Conservation (phyloP, 352 stramenopile genomes). For the Phytophthora colocasiae region DNA sequence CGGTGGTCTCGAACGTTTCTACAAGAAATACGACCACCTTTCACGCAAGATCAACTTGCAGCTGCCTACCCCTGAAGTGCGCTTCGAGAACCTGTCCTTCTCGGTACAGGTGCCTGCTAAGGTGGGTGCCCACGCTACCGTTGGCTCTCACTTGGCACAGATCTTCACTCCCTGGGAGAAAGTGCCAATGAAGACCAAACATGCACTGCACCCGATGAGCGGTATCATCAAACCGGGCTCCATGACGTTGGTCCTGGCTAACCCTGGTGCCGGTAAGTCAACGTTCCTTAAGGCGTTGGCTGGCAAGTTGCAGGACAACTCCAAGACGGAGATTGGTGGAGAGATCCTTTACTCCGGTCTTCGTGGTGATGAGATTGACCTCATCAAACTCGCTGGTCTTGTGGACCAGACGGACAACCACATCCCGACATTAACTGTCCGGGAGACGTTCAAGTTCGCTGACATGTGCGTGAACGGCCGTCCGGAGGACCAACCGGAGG, state of each 20-base stretch:
- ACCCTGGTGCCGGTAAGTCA: conserved; percentile 78
- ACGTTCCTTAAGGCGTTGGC: conserved; percentile 80
- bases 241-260: conserved; percentile 71
- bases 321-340: conserved; percentile 55
- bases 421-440: conserved; percentile 34
- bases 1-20: conserved; percentile 77
- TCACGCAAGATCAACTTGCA: conserved; percentile 70
- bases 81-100: conserved; percentile 82
- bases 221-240: conserved; percentile 86
- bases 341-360: conserved; percentile 73
- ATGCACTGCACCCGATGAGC: conserved; percentile 72
- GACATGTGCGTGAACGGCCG: conserved; percentile 48
- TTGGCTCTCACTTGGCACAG: conserved; percentile 57
- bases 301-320: conserved; percentile 61
- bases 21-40: conserved; percentile 84
- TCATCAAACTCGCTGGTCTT: conserved; percentile 70
- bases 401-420: conserved; percentile 55
- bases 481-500: conserved; percentile 65
- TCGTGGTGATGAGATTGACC: conserved; percentile 56
- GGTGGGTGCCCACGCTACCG: conserved; percentile 52
- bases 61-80: conserved; percentile 54
- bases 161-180: conserved; percentile 66
- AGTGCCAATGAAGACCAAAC: conserved; percentile 45
- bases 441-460: conserved; percentile 42
- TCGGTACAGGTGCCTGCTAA: conserved; percentile 59